Evolutionary conservation across 1,284 basidiomycete genomes (phyloP).

Genomic region (Ceraceosorus guamensis): DNA sequence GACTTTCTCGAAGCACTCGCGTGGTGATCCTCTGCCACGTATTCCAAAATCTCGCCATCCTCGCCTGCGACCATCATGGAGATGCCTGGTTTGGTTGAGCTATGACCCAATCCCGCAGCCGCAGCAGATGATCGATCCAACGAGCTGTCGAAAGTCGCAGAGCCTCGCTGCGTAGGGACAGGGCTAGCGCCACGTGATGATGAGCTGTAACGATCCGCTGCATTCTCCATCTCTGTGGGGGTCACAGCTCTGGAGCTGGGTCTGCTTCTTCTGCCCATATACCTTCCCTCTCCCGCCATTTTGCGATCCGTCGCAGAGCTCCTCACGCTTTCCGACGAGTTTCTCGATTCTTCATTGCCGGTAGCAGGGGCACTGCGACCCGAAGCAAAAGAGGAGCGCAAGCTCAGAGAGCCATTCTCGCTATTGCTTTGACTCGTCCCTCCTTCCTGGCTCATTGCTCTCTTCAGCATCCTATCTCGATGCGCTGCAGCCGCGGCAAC

Average conservation of each 20-base stretch:
- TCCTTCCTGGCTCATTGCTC: not conserved
- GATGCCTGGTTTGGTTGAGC: not conserved
- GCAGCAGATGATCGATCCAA: too few relatives aligned
- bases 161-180: too few relatives aligned
- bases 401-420: not conserved
- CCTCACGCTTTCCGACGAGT: too few relatives aligned
- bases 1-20: not conserved
- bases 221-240: not conserved
- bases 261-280: slow-evolving; percentile 5
- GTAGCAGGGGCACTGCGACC: not conserved
- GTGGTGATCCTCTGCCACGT: not conserved
- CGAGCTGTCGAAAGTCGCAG: too few relatives aligned
- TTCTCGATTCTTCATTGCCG: not conserved
- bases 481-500: not conserved
- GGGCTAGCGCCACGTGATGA: too few relatives aligned
- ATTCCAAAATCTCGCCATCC: slow-evolving; percentile 2
- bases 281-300: slow-evolving; percentile 5
- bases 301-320: too few relatives aligned
- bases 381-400: not conserved
- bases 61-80: slow-evolving; percentile 8
- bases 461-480: not conserved
- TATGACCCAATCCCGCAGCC: too few relatives aligned
- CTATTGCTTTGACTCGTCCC: not conserved
- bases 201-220: too few relatives aligned
- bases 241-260: slow-evolving; percentile 3